Evolutionary conservation across 495 filamentous ascomycete species (phyloP).

Genomic region (Rusavskia elegans): DNA sequence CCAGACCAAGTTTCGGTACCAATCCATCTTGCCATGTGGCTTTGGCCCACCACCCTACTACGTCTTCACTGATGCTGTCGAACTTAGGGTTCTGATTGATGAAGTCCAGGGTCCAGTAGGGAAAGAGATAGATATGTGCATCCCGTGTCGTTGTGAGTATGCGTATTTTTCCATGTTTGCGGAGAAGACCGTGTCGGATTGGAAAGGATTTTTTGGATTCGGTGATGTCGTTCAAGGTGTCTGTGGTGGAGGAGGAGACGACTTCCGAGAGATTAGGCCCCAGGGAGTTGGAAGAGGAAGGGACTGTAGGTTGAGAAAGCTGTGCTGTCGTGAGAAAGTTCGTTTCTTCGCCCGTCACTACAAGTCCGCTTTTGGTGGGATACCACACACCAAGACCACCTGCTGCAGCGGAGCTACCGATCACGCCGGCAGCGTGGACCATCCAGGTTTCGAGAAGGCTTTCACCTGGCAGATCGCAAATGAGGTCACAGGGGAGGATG

Average conservation of each 20-base stretch:
- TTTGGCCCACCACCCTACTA: conserved; percentile 92
- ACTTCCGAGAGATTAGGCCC: conserved; percentile 47
- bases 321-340: conserved; percentile 71
- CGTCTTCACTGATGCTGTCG: conserved; percentile 78
- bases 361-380: conserved; percentile 58
- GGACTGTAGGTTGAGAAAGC: conserved; percentile 36
- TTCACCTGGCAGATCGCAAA: conserved; percentile 78
- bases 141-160: conserved; percentile 71
- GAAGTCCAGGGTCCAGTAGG: conserved; percentile 79
- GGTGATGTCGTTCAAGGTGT: conserved; percentile 65
- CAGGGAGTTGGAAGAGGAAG: conserved; percentile 42
- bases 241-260: conserved; percentile 63
- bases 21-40: conserved; percentile 76
- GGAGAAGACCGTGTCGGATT: conserved; percentile 53
- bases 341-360: conserved; percentile 75
- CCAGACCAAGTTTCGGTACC: conserved; percentile 56
- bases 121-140: conserved; percentile 85
- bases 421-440: conserved; percentile 58
- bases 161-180: conserved; percentile 53
- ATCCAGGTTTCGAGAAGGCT: conserved; percentile 82
- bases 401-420: conserved; percentile 24
- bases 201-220: conserved; percentile 49
- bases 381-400: conserved; percentile 84
- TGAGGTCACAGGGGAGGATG: conserved; percentile 81
- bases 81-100: conserved; percentile 60